phyloP scores from a whole-genome alignment of 2,329 filamentous ascomycete species.

The Pestalotiopsis sp. region DNA sequence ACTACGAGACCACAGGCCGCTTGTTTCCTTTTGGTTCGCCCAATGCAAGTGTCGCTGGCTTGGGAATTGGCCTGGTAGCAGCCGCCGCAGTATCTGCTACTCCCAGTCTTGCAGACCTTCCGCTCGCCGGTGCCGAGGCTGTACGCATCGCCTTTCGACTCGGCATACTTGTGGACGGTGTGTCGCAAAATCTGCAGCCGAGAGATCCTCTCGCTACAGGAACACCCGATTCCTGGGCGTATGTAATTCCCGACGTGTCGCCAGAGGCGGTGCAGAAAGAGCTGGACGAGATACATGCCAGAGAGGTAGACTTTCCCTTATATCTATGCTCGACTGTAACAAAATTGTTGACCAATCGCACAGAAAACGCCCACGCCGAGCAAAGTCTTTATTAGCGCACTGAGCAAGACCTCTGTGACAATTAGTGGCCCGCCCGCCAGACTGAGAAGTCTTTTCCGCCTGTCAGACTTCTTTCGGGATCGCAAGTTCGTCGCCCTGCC shows the following conservation, averaged over 20 bases:
- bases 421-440: conserved; percentile 40
- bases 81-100: conserved; percentile 45
- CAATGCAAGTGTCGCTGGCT: conserved; percentile 37
- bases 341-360: not conserved
- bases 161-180: conserved; percentile 43
- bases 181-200: conserved; percentile 45
- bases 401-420: conserved; percentile 34
- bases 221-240: conserved; percentile 41
- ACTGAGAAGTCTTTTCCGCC: conserved; percentile 32
- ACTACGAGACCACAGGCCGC: conserved; percentile 14
- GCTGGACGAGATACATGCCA: conserved; percentile 36
- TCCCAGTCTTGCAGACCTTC: conserved; percentile 38
- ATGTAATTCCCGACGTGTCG: conserved; percentile 38
- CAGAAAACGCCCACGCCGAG: conserved; percentile 28
- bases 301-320: not conserved
- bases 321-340: not conserved
- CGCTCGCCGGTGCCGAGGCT: conserved; percentile 42
- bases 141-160: conserved; percentile 49
- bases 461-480: conserved; percentile 33
- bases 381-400: conserved; percentile 45
- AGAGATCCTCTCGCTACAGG: conserved; percentile 19
- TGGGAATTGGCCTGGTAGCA: conserved; percentile 49
- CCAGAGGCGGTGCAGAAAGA: conserved; percentile 37
- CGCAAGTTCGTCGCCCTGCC: conserved; percentile 34
- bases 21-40: conserved; percentile 23